Conservation (phyloP, 2,329 filamentous ascomycete species). For the Paramyrothecium roridum region DNA sequence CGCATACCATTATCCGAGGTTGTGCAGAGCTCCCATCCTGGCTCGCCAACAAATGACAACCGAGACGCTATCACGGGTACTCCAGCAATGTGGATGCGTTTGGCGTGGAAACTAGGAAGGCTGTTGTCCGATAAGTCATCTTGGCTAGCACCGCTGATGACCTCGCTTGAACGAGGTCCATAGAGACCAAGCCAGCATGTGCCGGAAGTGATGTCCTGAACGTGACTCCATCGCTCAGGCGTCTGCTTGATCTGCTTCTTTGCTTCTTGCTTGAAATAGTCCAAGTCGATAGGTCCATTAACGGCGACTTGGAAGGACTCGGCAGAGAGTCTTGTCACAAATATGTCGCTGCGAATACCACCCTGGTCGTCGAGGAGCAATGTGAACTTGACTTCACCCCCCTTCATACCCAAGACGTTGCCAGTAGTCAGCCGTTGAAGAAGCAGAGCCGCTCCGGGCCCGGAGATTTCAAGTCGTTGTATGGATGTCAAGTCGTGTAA, state of each 20-base stretch:
- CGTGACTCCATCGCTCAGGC: constrained; percentile 41
- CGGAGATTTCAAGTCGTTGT: constrained; percentile 54
- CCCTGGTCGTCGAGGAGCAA: constrained; percentile 52
- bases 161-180: constrained; percentile 53
- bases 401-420: constrained; percentile 38
- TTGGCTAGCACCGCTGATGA: constrained; percentile 40
- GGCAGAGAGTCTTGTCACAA: constrained; percentile 47
- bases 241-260: constrained; percentile 37
- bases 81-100: constrained; percentile 45
- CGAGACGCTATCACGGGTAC: constrained; percentile 55
- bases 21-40: constrained; percentile 61
- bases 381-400: constrained; percentile 52
- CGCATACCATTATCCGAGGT: constrained; percentile 55
- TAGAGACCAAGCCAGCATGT: constrained; percentile 62
- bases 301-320: constrained; percentile 53
- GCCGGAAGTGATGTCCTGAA: constrained; percentile 56
- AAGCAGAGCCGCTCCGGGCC: constrained; percentile 52
- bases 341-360: constrained; percentile 54
- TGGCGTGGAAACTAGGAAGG: constrained; percentile 48
- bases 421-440: constrained; percentile 51
- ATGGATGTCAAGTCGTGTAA: constrained; percentile 63
- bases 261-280: constrained; percentile 52
- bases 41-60: constrained; percentile 59
- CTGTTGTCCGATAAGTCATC: constrained; percentile 43
- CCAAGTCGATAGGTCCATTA: constrained; percentile 52